Percentiles rank a stretch among this genome's conserved stretches.
Conservation (phyloP, 192 early-diverging fungal species). For the Linnemannia schmuckeri region DNA sequence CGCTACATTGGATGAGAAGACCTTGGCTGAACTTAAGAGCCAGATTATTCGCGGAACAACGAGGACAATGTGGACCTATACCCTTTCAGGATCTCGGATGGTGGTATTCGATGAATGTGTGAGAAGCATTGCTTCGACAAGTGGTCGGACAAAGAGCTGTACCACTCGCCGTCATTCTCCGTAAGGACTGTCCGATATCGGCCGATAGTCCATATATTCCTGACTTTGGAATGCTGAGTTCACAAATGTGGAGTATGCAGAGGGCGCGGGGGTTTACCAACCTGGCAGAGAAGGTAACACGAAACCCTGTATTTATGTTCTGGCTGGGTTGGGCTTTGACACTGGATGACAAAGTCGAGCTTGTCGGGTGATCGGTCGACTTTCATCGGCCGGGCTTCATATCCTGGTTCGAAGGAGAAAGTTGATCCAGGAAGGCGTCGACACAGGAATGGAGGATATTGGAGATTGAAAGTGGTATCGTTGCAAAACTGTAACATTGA, state of each 20-base stretch:
- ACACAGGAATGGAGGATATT: background rate
- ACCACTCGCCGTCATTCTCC: background rate
- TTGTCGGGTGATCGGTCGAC: background rate
- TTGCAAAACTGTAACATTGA: background rate
- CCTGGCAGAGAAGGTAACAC: background rate
- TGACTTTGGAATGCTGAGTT: background rate
- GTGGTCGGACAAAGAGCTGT: background rate
- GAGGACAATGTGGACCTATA: background rate
- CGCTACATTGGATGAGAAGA: background rate
- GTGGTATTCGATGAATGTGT: conserved; percentile 23
- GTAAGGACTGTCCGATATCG: background rate
- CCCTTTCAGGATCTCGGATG: background rate
- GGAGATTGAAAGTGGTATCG: background rate
- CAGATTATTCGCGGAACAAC: background rate
- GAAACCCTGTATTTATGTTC: background rate
- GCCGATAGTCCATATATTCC: background rate
- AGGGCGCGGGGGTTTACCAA: background rate
- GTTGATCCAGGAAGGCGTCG: background rate
- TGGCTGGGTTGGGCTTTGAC: background rate
- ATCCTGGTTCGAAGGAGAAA: background rate
- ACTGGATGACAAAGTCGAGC: background rate
- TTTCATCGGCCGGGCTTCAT: background rate
- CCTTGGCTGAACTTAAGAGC: background rate
- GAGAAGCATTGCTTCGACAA: background rate
- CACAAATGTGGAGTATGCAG: background rate